phyloP scores from a whole-genome alignment of 257 asterid genomes.

The Craterostigma plantagineum region DNA sequence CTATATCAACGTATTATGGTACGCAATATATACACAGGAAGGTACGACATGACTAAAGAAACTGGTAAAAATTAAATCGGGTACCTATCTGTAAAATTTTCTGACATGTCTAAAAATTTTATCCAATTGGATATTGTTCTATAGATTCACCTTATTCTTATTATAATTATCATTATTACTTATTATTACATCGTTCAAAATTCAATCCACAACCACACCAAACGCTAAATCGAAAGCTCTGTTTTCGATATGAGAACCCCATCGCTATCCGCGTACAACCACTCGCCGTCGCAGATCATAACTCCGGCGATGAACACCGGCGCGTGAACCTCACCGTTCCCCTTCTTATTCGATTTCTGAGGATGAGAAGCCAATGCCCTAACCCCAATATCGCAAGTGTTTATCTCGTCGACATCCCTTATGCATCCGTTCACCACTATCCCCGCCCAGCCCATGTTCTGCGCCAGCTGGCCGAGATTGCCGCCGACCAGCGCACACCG shows the following conservation, averaged over 20 bases:
- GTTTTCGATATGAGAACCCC: slow-evolving; percentile 6
- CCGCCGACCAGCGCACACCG: slow-evolving; percentile 34
- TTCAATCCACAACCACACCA: too few species aligned
- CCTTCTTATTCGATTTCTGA: slow-evolving; percentile 26
- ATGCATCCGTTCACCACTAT: slow-evolving; percentile 24
- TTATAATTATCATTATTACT: too few species aligned
- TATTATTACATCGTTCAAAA: too few species aligned
- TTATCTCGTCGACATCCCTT: slow-evolving; percentile 35
- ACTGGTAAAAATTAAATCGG: too few species aligned
- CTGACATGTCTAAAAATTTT: too few species aligned
- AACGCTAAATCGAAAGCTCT: background rate
- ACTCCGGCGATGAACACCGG: slow-evolving; percentile 21
- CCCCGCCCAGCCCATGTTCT: slow-evolving; percentile 35
- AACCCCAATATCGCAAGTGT: slow-evolving; percentile 32
- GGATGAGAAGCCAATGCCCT: slow-evolving; percentile 29
- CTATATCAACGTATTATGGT: too few species aligned
- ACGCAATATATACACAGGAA: too few species aligned
- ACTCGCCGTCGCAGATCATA: slow-evolving; percentile 25
- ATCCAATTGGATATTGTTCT: too few species aligned
- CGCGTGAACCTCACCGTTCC: slow-evolving; percentile 23
- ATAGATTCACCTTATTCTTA: too few species aligned
- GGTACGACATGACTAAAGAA: too few species aligned
- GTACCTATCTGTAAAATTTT: too few species aligned
- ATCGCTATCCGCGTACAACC: slow-evolving; percentile 34
- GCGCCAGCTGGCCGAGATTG: slow-evolving; percentile 33